phyloP scores from a whole-genome alignment of 2,329 filamentous ascomycete genomes.

The Blastomyces parvus region DNA sequence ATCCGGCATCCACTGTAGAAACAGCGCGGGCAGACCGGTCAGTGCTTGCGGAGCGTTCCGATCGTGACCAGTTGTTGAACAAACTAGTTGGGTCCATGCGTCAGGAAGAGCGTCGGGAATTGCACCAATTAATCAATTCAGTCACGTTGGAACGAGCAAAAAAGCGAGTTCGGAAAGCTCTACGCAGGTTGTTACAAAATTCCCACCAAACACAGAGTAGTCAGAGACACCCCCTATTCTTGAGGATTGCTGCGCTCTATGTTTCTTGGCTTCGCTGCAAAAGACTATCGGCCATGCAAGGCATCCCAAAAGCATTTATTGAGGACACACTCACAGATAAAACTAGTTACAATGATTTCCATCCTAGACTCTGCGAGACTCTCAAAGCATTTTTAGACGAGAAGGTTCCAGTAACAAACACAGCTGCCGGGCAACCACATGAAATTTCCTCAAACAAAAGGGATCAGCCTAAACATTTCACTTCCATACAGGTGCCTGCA shows the following conservation, averaged over 20 bases:
- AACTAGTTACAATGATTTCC: constrained; percentile 23
- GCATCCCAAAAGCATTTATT: constrained; percentile 19
- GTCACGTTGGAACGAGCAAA: background rate
- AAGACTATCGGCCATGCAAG: constrained; percentile 14
- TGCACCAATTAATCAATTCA: constrained; percentile 14
- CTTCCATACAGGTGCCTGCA: background rate
- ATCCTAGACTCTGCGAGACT: constrained; percentile 22
- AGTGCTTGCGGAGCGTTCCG: constrained; percentile 28
- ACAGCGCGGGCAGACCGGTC: constrained; percentile 28
- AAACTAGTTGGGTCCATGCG: constrained; percentile 22
- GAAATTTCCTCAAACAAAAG: background rate
- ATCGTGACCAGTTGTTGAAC: constrained; percentile 30
- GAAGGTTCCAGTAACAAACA: constrained; percentile 10
- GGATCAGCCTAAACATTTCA: background rate
- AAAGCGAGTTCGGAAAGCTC: background rate
- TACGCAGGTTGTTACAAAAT: background rate
- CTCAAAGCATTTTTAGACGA: constrained; percentile 16
- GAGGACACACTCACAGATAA: constrained; percentile 20
- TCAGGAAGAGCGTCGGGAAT: constrained; percentile 16
- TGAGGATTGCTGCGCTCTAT: constrained; percentile 24
- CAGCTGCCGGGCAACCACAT: constrained; percentile 7
- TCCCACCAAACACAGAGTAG: background rate
- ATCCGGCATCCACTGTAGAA: constrained; percentile 20
- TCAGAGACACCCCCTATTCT: background rate
- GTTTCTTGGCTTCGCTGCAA: constrained; percentile 27